Conservation (phyloP, 495 filamentous ascomycete genomes). For the Penicillium canariense region DNA sequence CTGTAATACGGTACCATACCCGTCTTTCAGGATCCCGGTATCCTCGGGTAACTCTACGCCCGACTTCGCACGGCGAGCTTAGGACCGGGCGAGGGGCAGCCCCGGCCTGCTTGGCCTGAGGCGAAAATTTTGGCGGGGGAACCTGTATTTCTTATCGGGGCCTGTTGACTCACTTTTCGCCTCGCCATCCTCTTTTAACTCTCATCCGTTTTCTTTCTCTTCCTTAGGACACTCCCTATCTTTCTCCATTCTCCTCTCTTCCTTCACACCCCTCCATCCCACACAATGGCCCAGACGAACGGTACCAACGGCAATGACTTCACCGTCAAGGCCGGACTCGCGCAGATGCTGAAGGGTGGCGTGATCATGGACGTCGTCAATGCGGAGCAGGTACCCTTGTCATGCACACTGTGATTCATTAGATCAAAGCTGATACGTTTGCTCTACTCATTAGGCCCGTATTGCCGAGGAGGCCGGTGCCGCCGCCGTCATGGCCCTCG, state of each 20-base stretch:
- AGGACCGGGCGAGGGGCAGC: slow-evolving; percentile 13
- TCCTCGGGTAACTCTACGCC: slow-evolving; percentile 14
- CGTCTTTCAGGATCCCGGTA: neutral
- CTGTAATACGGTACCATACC: slow-evolving; percentile 6
- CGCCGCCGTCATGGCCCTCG: slow-evolving; percentile 95
- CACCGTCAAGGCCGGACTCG: slow-evolving; percentile 87
- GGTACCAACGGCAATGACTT: slow-evolving; percentile 49
- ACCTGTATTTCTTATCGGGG: slow-evolving; percentile 9
- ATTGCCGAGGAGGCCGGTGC: slow-evolving; percentile 98
- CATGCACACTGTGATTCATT: neutral
- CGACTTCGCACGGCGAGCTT: slow-evolving; percentile 13
- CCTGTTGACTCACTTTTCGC: slow-evolving; percentile 21
- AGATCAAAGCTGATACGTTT: neutral
- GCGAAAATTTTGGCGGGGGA: slow-evolving; percentile 12
- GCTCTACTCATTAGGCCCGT: slow-evolving; percentile 56
- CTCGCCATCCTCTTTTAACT: neutral
- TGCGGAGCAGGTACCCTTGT: slow-evolving; percentile 67
- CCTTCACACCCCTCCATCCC: slow-evolving; percentile 6
- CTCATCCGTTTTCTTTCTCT: neutral
- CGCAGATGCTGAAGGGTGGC: slow-evolving; percentile 96
- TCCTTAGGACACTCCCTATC: neutral
- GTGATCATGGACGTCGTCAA: slow-evolving; percentile 99
- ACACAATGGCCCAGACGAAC: slow-evolving; percentile 41
- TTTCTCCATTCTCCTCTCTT: neutral
- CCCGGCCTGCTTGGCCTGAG: slow-evolving; percentile 16